A percentile compares a stretch with the other conserved stretches of the same genome.
Evolutionary conservation across 345 rosid species (phyloP).

Genomic region (Orychophragmus violaceus): DNA sequence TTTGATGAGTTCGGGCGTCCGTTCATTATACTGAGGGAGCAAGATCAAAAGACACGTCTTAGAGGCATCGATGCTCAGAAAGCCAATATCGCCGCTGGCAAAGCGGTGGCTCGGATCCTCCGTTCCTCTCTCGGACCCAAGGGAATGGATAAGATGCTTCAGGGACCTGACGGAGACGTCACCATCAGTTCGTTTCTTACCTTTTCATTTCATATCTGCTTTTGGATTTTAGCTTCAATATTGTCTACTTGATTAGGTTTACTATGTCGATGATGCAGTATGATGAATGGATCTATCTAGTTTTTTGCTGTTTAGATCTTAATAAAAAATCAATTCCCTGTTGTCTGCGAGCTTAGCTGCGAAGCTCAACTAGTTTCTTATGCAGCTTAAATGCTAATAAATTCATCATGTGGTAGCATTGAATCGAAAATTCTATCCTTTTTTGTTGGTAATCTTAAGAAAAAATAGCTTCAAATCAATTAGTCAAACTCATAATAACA

Average conservation of each 20-base stretch:
- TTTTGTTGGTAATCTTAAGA: background rate
- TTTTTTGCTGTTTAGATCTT: no score
- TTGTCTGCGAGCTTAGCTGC: background rate
- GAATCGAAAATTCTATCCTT: background rate
- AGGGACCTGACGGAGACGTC: slow-evolving; percentile 93
- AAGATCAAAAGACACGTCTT: slow-evolving; percentile 58
- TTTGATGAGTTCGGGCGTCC: slow-evolving; percentile 86
- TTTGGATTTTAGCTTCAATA: background rate
- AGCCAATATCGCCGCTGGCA: slow-evolving; percentile 85
- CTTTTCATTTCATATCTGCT: background rate
- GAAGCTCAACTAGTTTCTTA: no score
- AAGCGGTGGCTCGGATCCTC: slow-evolving; percentile 86
- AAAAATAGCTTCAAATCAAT: background rate
- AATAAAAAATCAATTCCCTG: background rate
- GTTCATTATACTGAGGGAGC: slow-evolving; percentile 59
- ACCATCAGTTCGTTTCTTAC: slow-evolving; percentile 51
- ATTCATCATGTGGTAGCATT: background rate
- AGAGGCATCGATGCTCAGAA: slow-evolving; percentile 82
- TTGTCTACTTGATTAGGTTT: background rate
- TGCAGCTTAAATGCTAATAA: background rate
- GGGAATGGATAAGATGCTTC: slow-evolving; percentile 98
- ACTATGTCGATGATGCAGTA: background rate
- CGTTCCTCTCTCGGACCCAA: slow-evolving; percentile 96
- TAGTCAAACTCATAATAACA: no score
- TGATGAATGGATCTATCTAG: background rate